Conservation (phyloP, 768 basidiomycete species). For the Brasilioporus rufonigricans region DNA sequence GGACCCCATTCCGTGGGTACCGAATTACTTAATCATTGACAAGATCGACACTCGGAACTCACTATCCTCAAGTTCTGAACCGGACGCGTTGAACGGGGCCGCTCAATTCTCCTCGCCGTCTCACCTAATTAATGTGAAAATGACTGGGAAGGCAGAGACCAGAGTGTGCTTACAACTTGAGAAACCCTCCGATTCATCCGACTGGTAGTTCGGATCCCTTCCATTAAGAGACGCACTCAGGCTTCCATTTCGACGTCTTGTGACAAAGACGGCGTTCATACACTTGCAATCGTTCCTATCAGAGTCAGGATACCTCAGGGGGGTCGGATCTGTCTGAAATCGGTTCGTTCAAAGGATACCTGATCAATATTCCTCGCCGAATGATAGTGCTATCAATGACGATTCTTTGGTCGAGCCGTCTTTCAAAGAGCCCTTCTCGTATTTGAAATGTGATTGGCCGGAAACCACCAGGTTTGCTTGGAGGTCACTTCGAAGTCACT, state of each 20-base stretch:
- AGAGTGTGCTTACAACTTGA: too few species aligned
- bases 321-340: too few species aligned
- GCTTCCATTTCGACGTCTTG: slow-evolving; percentile 16
- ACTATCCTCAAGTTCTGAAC: neutral
- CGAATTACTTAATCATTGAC: slow-evolving; percentile 18
- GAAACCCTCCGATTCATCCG: too few species aligned
- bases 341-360: too few species aligned
- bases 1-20: slow-evolving; percentile 9
- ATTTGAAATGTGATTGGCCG: neutral
- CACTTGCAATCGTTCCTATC: too few species aligned
- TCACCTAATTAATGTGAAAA: slow-evolving; percentile 10
- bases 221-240: neutral
- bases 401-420: neutral
- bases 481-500: neutral
- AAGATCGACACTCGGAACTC: slow-evolving; percentile 24
- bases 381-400: neutral
- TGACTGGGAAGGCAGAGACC: neutral
- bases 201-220: neutral
- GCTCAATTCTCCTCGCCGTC: neutral
- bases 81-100: neutral
- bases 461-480: neutral
- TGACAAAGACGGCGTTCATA: slow-evolving; percentile 22
- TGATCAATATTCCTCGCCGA: neutral
- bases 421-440: neutral
- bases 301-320: too few species aligned